Evolutionary conservation across 768 basidiomycete genomes (phyloP), one percentile per base, ranked within the genome.

Genomic region (Phylloporus scabripes): DNA sequence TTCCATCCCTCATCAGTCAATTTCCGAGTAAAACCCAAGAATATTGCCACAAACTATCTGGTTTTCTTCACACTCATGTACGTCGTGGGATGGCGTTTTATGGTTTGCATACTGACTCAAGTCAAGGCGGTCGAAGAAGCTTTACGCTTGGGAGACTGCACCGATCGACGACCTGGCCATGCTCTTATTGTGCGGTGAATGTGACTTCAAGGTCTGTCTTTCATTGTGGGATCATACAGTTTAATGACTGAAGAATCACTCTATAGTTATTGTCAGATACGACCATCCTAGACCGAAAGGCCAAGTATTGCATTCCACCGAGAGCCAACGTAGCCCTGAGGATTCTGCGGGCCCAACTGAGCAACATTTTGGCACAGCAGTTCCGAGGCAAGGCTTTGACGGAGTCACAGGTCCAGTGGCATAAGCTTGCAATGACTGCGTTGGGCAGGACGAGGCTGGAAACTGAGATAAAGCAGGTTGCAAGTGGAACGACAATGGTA

Each of bases 1-100:
- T 88, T 95, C 63, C 95, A 97, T 67, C 95, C 94, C 0, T 88
- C 90, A 9, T 95, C 92, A 0, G 79, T 95, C 53, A 98, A 99
- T 65, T 92, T 92, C 67, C 73, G 80, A 55, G 77, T 67, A 60
- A 83, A 74, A 60, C 72, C 79, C 7, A 60, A 67, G 9, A 89
- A 94, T 46, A 84, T 93, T 56, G 85, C 82, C 0, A 78, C 78
- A 12, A 84, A 85, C 52, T 75, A 91, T 66, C 63, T 95, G 44
- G 73, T 77, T 14, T 95, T 92, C 65, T 96, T 93, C 65, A 94
- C 92, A 1, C 73, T 95, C 32, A 94, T 92, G 90, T 89, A 55
- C 53, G 77, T 65, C 17, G 31, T 17, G 43, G 44, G 23, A 36
- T 26, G 20, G 11, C 6, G 15, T 18, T 20, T 5, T 21, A 33